A percentile compares a stretch with the other conserved stretches of the same genome.
Conservation (phyloP, 1,139 yeast species). For the Diutina mesorugosa region DNA sequence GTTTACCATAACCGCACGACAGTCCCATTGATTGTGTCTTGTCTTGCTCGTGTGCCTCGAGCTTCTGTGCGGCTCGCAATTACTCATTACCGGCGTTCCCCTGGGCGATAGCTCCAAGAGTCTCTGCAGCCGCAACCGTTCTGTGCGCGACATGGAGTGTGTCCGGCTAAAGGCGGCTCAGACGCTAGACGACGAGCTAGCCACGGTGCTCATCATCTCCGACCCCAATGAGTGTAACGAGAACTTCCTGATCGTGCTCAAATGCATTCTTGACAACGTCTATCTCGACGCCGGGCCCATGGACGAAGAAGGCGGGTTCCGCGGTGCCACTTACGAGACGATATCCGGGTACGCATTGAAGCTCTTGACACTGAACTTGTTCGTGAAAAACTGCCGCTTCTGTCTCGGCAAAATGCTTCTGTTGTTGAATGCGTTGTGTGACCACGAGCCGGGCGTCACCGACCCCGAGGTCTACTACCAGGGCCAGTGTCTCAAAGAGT, state of each 20-base stretch:
- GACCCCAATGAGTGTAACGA: slow-evolving; percentile 29
- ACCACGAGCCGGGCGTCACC: slow-evolving; percentile 6
- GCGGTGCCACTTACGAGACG: slow-evolving; percentile 15
- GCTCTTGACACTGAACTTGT: slow-evolving; percentile 26
- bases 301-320: slow-evolving; percentile 1
- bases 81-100: neutral
- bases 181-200: neutral
- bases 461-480: slow-evolving; percentile 12
- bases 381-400: slow-evolving; percentile 21
- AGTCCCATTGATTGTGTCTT: too few species aligned
- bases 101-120: too few species aligned
- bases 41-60: too few species aligned
- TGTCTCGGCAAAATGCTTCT: slow-evolving; percentile 31
- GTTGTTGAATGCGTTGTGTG: slow-evolving; percentile 18
- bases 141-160: neutral
- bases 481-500: slow-evolving; percentile 15
- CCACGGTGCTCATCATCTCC: slow-evolving; percentile 17
- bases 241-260: slow-evolving; percentile 23
- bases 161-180: neutral
- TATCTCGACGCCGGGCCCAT: neutral
- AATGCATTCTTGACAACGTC: slow-evolving; percentile 20
- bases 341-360: slow-evolving; percentile 23
- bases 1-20: too few species aligned
- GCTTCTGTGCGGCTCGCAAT: too few species aligned
- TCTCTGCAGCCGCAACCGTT: neutral